Evolutionary conservation across 2,329 filamentous ascomycete genomes (phyloP).

Genomic region (Uncinocarpus reesii): DNA sequence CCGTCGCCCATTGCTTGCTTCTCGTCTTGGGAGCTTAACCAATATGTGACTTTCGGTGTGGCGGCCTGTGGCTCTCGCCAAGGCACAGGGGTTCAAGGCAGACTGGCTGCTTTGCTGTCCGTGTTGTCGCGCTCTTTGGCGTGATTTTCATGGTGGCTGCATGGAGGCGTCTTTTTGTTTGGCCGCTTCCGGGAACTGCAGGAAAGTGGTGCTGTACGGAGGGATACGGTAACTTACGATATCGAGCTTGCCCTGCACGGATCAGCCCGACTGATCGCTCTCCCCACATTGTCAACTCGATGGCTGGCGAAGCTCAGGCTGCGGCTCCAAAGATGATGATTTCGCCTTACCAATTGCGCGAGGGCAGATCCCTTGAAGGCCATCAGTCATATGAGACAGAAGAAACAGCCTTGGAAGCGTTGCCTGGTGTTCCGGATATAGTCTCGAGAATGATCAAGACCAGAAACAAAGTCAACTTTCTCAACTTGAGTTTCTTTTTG

Average conservation of each 20-base stretch:
- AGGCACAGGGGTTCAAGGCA: conserved; percentile 3
- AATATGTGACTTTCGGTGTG: conserved; percentile 1
- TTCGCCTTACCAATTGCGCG: no score
- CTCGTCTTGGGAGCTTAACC: conserved; percentile 2
- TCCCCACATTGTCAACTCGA: neutral
- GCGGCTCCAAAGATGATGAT: no score
- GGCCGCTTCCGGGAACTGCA: neutral
- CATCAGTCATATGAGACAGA: neutral
- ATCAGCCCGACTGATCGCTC: neutral
- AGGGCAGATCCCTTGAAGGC: neutral
- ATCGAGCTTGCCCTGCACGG: neutral
- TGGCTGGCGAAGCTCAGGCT: neutral
- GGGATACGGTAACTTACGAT: neutral
- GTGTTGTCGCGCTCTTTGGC: neutral
- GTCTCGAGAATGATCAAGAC: no score
- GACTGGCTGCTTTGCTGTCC: neutral
- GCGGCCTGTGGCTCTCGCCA: neutral
- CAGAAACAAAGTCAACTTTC: neutral
- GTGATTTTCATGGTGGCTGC: conserved; percentile 3
- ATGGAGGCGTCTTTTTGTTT: neutral
- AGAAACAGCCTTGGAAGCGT: neutral
- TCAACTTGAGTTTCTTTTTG: neutral
- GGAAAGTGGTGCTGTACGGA: neutral
- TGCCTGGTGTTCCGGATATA: no score
- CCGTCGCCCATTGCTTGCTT: no score